These are phyloP conservation scores for Capsicum baccatum DNA, from an alignment of 257 asterid species.

Conservation along the genomic window DNA sequence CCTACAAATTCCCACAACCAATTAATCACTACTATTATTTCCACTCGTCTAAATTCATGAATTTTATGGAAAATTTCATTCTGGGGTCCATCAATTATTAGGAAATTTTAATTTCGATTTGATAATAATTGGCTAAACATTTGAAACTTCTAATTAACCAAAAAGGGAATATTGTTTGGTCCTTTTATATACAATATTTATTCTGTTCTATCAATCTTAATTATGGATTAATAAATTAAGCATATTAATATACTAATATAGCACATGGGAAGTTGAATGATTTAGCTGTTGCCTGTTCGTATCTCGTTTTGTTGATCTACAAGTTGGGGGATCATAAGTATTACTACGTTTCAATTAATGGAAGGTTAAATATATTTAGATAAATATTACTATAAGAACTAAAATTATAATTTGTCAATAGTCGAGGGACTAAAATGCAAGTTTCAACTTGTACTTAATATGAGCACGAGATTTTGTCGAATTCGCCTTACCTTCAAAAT, in stretches of 20 bases:
- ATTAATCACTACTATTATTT: neutral
- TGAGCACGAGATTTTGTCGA: neutral
- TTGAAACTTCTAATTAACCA: neutral
- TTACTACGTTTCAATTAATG: neutral
- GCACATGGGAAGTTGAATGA: neutral
- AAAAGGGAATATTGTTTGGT: neutral
- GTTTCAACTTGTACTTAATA: neutral
- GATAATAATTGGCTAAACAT: neutral
- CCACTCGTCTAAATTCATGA: neutral
- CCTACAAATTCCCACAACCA: conserved; percentile 44
- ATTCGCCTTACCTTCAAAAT: conserved; percentile 63
- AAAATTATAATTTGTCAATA: neutral
- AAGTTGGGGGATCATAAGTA: neutral
- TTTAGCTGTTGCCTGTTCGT: too few species aligned
- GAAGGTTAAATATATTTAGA: neutral
- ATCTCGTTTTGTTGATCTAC: too few species aligned
- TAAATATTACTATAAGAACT: neutral
- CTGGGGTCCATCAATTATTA: too few species aligned
- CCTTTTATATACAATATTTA: neutral
- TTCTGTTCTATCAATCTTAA: neutral
- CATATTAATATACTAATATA: neutral
- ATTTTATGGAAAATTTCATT: neutral
- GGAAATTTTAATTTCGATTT: neutral
- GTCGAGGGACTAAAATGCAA: neutral
- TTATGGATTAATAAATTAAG: neutral